phyloP scores from a whole-genome alignment of 306 rosid species.

The Vachellia pachyceras region DNA sequence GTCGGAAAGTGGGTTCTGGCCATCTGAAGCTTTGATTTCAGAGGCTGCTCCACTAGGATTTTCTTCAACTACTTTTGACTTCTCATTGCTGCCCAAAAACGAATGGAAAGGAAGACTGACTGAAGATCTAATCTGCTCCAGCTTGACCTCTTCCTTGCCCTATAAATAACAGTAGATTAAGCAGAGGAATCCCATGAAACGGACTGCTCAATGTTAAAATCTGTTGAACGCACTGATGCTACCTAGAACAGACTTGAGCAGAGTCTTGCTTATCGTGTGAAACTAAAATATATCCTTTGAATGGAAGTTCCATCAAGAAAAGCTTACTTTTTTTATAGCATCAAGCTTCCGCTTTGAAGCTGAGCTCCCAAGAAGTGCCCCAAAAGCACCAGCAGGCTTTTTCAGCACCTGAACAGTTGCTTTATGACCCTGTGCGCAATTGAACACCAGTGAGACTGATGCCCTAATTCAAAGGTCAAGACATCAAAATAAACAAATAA shows the following conservation, averaged over 20 bases:
- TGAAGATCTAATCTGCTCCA: slow-evolving; percentile 68
- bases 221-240: background rate
- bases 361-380: slow-evolving; percentile 54
- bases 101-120: slow-evolving; percentile 67
- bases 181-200: background rate
- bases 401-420: slow-evolving; percentile 61
- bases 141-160: slow-evolving; percentile 61
- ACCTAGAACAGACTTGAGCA: background rate
- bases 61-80: slow-evolving; percentile 43
- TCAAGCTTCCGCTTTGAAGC: slow-evolving; percentile 56
- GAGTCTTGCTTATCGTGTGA: background rate
- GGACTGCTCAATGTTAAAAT: background rate
- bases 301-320: background rate
- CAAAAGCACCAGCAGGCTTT: slow-evolving; percentile 63
- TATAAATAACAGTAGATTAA: slow-evolving; percentile 17
- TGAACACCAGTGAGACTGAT: slow-evolving; percentile 35
- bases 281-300: slow-evolving; percentile 22
- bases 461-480: slow-evolving; percentile 24
- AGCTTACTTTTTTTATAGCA: slow-evolving; percentile 57
- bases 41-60: slow-evolving; percentile 29
- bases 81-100: slow-evolving; percentile 47
- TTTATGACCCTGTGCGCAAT: slow-evolving; percentile 58
- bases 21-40: slow-evolving; percentile 12
- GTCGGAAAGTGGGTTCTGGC: slow-evolving; percentile 34
- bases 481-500: slow-evolving; percentile 10